Conservation (phyloP, 768 basidiomycete species). For the Neoboletus subvelutipes region DNA sequence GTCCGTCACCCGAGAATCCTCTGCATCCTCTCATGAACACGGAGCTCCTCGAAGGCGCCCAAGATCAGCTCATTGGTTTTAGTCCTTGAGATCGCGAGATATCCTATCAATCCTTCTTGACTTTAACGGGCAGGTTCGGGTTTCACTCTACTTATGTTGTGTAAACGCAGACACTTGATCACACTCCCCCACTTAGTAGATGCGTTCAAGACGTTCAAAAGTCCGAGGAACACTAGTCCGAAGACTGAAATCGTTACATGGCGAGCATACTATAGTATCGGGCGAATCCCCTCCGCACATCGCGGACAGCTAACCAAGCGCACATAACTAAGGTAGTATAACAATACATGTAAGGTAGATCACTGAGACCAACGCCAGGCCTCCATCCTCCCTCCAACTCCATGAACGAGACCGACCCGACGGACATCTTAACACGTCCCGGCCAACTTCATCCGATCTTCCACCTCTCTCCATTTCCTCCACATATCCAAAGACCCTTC, state of each 20-base stretch:
- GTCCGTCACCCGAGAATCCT: no score
- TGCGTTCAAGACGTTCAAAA: not conserved
- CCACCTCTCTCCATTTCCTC: conserved; percentile 31
- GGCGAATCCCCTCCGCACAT: no score
- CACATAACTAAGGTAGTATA: not conserved
- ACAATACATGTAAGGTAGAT: conserved; percentile 3
- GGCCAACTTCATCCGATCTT: conserved; percentile 19
- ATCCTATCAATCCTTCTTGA: no score
- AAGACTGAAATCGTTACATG: not conserved
- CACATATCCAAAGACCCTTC: conserved; percentile 30
- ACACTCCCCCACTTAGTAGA: no score
- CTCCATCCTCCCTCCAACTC: not conserved
- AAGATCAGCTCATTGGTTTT: not conserved
- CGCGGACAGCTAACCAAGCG: not conserved
- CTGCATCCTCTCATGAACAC: not conserved
- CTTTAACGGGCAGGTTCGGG: no score
- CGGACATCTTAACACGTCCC: not conserved
- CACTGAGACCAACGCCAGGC: not conserved
- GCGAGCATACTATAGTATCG: not conserved
- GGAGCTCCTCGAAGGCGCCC: not conserved
- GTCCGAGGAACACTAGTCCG: not conserved
- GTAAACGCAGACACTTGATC: not conserved
- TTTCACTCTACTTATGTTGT: not conserved
- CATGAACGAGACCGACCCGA: no score
- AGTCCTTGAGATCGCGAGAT: not conserved